A percentile compares a stretch with the other conserved stretches of the same genome.
Evolutionary conservation across 2,329 filamentous ascomycete genomes (phyloP).

Genomic region (Arthroderma sp.): DNA sequence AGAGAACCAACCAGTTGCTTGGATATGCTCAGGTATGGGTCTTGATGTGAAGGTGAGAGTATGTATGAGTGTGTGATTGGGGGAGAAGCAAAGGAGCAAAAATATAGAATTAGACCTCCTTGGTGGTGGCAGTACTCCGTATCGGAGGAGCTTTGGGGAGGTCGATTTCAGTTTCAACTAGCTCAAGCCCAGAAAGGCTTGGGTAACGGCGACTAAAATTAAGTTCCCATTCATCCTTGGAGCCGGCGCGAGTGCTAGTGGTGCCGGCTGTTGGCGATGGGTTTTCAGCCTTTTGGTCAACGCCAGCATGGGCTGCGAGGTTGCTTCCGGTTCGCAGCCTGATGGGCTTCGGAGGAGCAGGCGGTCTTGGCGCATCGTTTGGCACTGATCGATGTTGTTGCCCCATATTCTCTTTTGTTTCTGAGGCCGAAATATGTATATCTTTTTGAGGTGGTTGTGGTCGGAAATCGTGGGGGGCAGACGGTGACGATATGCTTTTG

Average conservation of each 20-base stretch:
- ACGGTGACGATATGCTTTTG: slow-evolving; percentile 4
- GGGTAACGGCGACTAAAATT: slow-evolving; percentile 80
- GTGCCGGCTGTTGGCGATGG: background rate
- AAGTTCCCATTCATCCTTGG: slow-evolving; percentile 48
- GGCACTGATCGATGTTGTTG: slow-evolving; percentile 18
- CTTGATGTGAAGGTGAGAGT: background rate
- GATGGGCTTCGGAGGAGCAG: slow-evolving; percentile 48
- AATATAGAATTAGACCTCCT: slow-evolving; percentile 25
- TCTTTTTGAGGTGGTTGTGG: slow-evolving; percentile 7
- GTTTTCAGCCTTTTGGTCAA: background rate
- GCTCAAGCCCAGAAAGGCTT: slow-evolving; percentile 70
- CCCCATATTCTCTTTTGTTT: slow-evolving; percentile 3
- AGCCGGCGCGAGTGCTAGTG: background rate
- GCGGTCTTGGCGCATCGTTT: slow-evolving; percentile 30
- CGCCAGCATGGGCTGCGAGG: slow-evolving; percentile 13
- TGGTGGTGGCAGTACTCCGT: slow-evolving; percentile 18
- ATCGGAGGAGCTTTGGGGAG: slow-evolving; percentile 22
- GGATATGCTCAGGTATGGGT: too few relatives aligned
- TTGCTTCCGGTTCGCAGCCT: slow-evolving; percentile 38
- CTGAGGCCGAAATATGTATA: background rate
- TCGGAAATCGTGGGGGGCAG: slow-evolving; percentile 1
- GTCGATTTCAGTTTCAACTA: slow-evolving; percentile 60
- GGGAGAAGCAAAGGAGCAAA: background rate
- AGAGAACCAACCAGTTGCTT: too few relatives aligned
- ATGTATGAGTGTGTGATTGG: background rate